Evolutionary conservation across 106 monocot species (phyloP), one percentile per base, ranked within the genome.

Genomic region (Platanthera zijinensis): DNA sequence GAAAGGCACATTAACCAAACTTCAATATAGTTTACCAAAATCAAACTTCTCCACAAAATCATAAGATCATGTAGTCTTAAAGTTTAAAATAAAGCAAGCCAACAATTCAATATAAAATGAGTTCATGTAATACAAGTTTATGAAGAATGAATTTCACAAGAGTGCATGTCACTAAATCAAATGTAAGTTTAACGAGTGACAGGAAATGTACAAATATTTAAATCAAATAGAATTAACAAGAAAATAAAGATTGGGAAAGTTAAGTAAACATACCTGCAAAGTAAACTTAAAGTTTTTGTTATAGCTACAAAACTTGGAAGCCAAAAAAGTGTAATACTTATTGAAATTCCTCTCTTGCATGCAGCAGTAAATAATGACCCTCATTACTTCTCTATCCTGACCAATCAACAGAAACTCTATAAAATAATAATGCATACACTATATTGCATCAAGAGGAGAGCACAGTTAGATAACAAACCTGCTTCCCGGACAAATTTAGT

Each of bases 241-340:
- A 39, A 39, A 67, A 30, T 13, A 67, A 21, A 3, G 72, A 76
- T 8, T 6, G 68, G 17, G 0, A 18, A 21, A 48, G 48, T 52
- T 22, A 25, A 72, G 25, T 15, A 17, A 3, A 75, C 57, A 28
- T 5, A 95, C 95, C 95, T 95, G 95, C 69, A 99, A 81, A 53
- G 94, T 88, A 71, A 99, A 94, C 89, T 99, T 99, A 76, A 94
- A 87, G 78, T 94, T 99, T 78, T 92, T 99, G 49, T 90, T 85
- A 87, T 99, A 86, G 81, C 80, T 87, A 61, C 99, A 99, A 51
- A 99, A 84, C 80, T 99, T 99, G 74, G 99, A 89, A 70, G 92
- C 99, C 78, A 99, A 75, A 30, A 94, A 78, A 8, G 90, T 78
- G 52, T 99, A 94, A 79, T 99, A 99, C 57, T 92, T 92, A 80